These are phyloP conservation scores for Centrapalus pauciflorus DNA, from an alignment of 129 eudicot genomes.

Conservation along the genomic window DNA sequence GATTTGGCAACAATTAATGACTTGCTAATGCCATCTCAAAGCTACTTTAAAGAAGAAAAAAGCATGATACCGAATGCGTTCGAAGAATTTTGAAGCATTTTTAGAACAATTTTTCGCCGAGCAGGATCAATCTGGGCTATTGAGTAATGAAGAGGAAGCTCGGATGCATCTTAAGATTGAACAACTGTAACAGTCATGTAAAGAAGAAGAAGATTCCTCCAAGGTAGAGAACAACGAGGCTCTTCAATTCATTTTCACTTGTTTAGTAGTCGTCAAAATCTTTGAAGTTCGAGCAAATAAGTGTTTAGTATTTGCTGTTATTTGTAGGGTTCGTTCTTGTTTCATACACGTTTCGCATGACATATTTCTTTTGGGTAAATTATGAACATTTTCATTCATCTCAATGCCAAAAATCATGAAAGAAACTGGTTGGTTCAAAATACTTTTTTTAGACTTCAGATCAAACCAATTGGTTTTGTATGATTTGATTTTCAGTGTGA, in stretches of 20 bases:
- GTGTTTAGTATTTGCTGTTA: neutral
- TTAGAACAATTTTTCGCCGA: no score
- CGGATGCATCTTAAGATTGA: slow-evolving; percentile 38
- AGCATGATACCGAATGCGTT: slow-evolving; percentile 44
- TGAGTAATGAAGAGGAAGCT: slow-evolving; percentile 65
- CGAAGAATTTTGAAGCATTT: no score
- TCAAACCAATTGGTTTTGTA: neutral
- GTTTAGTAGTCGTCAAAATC: neutral
- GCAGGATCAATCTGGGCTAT: no score
- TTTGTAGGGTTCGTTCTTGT: neutral
- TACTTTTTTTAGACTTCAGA: neutral
- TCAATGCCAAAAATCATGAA: neutral
- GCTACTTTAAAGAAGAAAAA: slow-evolving; percentile 37
- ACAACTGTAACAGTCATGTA: slow-evolving; percentile 48
- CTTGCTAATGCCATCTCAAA: slow-evolving; percentile 40
- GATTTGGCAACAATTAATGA: slow-evolving; percentile 40
- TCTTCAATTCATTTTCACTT: neutral
- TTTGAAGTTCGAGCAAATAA: neutral
- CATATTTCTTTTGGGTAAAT: neutral
- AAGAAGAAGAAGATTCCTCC: slow-evolving; percentile 55
- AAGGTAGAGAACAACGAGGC: neutral
- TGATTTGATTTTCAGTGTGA: neutral
- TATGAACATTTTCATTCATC: no score
- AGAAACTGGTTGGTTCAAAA: neutral
- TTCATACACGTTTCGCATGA: neutral